These are phyloP conservation scores for Claviceps quebecensis DNA, from an alignment of 2,329 filamentous ascomycete species.

Conservation along the genomic window DNA sequence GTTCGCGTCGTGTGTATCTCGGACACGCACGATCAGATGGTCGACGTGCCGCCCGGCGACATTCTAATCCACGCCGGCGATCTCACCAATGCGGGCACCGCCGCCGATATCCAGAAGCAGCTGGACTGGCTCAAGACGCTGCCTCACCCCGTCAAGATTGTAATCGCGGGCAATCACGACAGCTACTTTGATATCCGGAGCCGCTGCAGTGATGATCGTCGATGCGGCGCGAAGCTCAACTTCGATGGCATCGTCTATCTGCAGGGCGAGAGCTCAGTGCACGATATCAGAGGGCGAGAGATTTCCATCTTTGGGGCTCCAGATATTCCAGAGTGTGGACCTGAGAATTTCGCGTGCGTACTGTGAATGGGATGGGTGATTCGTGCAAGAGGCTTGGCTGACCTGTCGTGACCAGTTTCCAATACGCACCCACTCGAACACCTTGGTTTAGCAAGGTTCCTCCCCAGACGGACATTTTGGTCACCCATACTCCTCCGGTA, in stretches of 20 bases:
- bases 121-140: slow-evolving; percentile 67
- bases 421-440: slow-evolving; percentile 51
- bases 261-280: slow-evolving; percentile 49
- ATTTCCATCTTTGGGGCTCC: slow-evolving; percentile 61
- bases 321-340: slow-evolving; percentile 65
- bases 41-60: slow-evolving; percentile 58
- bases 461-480: slow-evolving; percentile 56
- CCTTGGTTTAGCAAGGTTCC: slow-evolving; percentile 64
- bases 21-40: slow-evolving; percentile 63
- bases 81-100: slow-evolving; percentile 59
- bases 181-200: slow-evolving; percentile 62
- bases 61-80: slow-evolving; percentile 85
- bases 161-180: slow-evolving; percentile 83
- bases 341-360: slow-evolving; percentile 45
- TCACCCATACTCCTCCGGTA: slow-evolving; percentile 70
- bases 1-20: slow-evolving; percentile 78
- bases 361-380: neutral
- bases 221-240: slow-evolving; percentile 39
- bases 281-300: slow-evolving; percentile 46
- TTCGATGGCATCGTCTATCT: slow-evolving; percentile 63
- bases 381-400: neutral
- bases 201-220: slow-evolving; percentile 40
- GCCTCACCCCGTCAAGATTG: slow-evolving; percentile 66
- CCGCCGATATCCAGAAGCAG: slow-evolving; percentile 62
- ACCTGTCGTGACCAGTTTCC: slow-evolving; percentile 37